These are phyloP conservation scores for Nakazawaea sp. DNA, from an alignment of 805 yeast genomes.

Conservation along the genomic window DNA sequence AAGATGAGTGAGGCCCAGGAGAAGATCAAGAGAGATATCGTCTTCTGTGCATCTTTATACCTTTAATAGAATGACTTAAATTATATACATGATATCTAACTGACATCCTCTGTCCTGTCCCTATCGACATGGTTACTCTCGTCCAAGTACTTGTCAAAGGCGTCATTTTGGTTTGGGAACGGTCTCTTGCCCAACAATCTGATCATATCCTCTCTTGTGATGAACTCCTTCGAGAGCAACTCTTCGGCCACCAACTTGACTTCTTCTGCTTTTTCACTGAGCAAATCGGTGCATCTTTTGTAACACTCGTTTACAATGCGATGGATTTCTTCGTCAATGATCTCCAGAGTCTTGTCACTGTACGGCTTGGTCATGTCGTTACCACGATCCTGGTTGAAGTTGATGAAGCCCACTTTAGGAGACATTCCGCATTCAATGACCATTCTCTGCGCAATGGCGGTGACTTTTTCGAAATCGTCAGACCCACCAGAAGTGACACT, in stretches of 20 bases:
- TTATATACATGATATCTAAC: no score
- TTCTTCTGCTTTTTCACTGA: conserved; percentile 50
- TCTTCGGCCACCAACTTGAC: conserved; percentile 72
- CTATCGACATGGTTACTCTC: conserved; percentile 3
- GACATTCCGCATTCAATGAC: conserved; percentile 87
- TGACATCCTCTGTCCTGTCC: conserved; percentile 3
- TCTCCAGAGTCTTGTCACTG: conserved; percentile 63
- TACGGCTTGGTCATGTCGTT: conserved; percentile 53
- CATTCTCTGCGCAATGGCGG: conserved; percentile 86
- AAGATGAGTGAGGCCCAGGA: conserved; percentile 94
- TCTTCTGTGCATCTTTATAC: conserved; percentile 92
- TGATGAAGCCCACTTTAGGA: conserved; percentile 59
- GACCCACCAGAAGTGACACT: conserved; percentile 89
- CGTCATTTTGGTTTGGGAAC: conserved; percentile 73
- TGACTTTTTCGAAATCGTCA: conserved; percentile 88
- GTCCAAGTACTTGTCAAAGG: conserved; percentile 79
- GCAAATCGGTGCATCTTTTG: conserved; percentile 47
- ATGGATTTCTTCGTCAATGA: conserved; percentile 66
- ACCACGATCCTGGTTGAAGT: conserved; percentile 43
- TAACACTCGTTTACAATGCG: conserved; percentile 62
- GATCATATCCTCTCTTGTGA: conserved; percentile 77
- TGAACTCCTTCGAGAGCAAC: conserved; percentile 64
- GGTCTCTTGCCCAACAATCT: conserved; percentile 72
- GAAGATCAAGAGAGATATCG: conserved; percentile 91
- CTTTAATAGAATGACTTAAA: no score